These are phyloP conservation scores for Geotrichum klebahnii DNA, from an alignment of 1,139 yeast species.

Conservation along the genomic window DNA sequence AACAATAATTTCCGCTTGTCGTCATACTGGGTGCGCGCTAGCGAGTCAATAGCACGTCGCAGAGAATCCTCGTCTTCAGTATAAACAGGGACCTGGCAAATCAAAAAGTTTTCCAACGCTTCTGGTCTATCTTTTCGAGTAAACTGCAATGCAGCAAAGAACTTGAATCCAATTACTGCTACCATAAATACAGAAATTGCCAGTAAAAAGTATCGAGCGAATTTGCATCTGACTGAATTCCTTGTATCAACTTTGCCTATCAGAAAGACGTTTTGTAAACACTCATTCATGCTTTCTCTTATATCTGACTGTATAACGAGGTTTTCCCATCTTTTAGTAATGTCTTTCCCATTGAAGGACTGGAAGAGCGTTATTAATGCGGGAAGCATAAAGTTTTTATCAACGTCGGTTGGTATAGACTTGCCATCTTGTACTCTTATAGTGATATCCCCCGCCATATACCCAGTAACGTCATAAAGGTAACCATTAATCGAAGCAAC, in stretches of 20 bases:
- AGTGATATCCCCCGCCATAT: slow-evolving; percentile 40
- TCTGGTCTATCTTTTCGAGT: slow-evolving; percentile 38
- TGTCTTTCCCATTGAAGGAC: slow-evolving; percentile 40
- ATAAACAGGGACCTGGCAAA: slow-evolving; percentile 45
- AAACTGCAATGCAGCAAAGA: slow-evolving; percentile 43
- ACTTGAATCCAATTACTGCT: slow-evolving; percentile 39
- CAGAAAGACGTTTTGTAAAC: slow-evolving; percentile 41
- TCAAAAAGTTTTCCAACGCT: slow-evolving; percentile 41
- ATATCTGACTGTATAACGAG: slow-evolving; percentile 31
- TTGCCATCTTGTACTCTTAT: slow-evolving; percentile 35
- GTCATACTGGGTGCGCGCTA: slow-evolving; percentile 42
- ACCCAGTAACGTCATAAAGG: slow-evolving; percentile 41
- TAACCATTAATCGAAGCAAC: slow-evolving; percentile 40
- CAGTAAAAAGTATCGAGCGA: slow-evolving; percentile 43
- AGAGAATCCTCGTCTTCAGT: slow-evolving; percentile 45
- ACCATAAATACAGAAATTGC: slow-evolving; percentile 42
- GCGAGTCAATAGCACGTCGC: slow-evolving; percentile 44
- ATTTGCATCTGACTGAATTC: slow-evolving; percentile 39
- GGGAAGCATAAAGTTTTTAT: slow-evolving; percentile 36
- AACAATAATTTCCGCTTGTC: slow-evolving; percentile 43
- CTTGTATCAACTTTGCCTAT: slow-evolving; percentile 43
- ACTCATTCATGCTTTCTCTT: slow-evolving; percentile 34
- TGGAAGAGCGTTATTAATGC: slow-evolving; percentile 36
- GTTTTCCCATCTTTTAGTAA: slow-evolving; percentile 33
- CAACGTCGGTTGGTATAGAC: slow-evolving; percentile 28